These are phyloP conservation scores for Plasmopara halstedii DNA, from an alignment of 352 stramenopile genomes.

Conservation along the genomic window DNA sequence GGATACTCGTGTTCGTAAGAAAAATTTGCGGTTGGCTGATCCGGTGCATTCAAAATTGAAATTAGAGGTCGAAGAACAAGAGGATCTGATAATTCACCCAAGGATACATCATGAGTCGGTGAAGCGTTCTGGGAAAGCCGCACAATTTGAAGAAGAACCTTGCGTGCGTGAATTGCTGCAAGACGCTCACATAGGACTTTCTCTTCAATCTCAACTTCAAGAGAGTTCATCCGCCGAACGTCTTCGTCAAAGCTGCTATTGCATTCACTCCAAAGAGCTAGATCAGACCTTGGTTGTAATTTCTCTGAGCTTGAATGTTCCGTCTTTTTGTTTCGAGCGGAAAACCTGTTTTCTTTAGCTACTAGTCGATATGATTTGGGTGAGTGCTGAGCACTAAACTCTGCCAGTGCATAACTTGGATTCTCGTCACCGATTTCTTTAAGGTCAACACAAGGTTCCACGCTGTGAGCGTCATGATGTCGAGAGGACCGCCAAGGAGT, in stretches of 20 bases:
- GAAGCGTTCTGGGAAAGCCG: conserved; percentile 32
- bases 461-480: background rate
- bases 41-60: conserved; percentile 28
- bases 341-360: conserved; percentile 27
- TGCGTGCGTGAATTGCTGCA: conserved; percentile 50
- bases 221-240: conserved; percentile 45
- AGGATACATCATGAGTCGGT: conserved; percentile 21
- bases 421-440: conserved; percentile 79
- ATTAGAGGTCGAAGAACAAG: conserved; percentile 67
- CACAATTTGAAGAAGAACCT: conserved; percentile 61
- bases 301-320: conserved; percentile 18
- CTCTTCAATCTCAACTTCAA: conserved; percentile 66
- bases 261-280: conserved; percentile 64
- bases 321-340: conserved; percentile 30
- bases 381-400: conserved; percentile 39
- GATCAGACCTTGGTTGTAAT: conserved; percentile 19
- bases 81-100: conserved; percentile 54
- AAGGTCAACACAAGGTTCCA: conserved; percentile 33
- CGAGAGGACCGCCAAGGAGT: conserved; percentile 7
- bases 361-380: conserved; percentile 9
- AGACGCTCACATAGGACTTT: conserved; percentile 49
- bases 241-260: conserved; percentile 53
- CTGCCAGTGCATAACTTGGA: conserved; percentile 57
- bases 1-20: conserved; percentile 5
- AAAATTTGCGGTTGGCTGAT: background rate